Conservation (phyloP, 257 asterid species). For the Solanum chiquidenum region DNA sequence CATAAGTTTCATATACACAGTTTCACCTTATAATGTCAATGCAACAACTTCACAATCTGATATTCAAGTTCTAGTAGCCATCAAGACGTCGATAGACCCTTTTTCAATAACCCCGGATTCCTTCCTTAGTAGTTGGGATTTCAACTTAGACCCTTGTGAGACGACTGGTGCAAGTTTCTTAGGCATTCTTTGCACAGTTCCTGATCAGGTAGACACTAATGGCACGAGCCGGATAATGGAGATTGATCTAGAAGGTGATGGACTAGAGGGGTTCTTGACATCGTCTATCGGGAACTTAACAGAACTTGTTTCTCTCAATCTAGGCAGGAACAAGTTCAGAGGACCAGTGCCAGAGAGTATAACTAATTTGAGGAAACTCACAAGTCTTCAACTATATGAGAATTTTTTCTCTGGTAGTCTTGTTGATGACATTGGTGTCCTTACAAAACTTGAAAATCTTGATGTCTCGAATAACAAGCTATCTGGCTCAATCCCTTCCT, state of each 20-base stretch:
- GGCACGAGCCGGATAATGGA: slow-evolving; percentile 18
- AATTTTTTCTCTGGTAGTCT: slow-evolving; percentile 36
- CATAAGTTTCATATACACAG: background rate
- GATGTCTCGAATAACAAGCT: slow-evolving; percentile 24
- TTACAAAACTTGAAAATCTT: slow-evolving; percentile 21
- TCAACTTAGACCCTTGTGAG: slow-evolving; percentile 38
- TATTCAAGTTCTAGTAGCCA: slow-evolving; percentile 14
- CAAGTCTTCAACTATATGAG: slow-evolving; percentile 17
- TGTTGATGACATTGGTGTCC: slow-evolving; percentile 7
- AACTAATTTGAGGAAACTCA: slow-evolving; percentile 13
- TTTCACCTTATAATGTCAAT: background rate
- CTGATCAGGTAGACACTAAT: slow-evolving; percentile 10
- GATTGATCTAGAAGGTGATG: slow-evolving; percentile 40
- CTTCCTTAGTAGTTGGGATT: slow-evolving; percentile 35
- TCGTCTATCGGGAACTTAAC: slow-evolving; percentile 30
- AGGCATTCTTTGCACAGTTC: slow-evolving; percentile 18
- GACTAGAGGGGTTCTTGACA: slow-evolving; percentile 37
- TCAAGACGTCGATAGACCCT: slow-evolving; percentile 34
- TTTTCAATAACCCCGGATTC: slow-evolving; percentile 25
- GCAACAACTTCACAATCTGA: slow-evolving; percentile 28
- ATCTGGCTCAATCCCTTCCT: slow-evolving; percentile 27
- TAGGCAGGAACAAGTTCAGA: slow-evolving; percentile 25
- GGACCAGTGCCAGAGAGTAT: slow-evolving; percentile 35
- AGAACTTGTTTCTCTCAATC: slow-evolving; percentile 23
- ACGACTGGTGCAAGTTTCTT: slow-evolving; percentile 27